Evolutionary conservation across 352 stramenopile genomes (phyloP).

Genomic region (Globisporangium cylindrosporum): DNA sequence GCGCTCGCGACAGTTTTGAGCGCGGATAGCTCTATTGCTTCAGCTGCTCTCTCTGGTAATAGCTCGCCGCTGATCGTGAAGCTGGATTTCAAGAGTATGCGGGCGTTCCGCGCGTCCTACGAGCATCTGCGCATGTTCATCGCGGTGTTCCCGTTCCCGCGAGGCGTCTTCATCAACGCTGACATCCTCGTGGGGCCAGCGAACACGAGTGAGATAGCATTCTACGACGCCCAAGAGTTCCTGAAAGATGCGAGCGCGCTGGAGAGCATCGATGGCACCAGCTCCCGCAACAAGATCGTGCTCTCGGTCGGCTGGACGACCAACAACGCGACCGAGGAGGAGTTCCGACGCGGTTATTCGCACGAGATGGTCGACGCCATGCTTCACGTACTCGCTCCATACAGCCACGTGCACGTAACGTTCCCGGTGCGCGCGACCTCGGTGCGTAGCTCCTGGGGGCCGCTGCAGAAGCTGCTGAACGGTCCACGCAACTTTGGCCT

Average conservation of each 20-base stretch:
- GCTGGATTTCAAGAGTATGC: conserved; percentile 66
- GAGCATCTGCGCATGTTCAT: conserved; percentile 38
- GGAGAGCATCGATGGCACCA: conserved; percentile 19
- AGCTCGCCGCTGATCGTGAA: conserved; percentile 54
- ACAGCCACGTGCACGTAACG: conserved; percentile 47
- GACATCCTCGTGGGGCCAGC: conserved; percentile 62
- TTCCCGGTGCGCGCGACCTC: conserved; percentile 66
- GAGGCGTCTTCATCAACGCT: conserved; percentile 63
- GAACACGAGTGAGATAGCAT: conserved; percentile 26
- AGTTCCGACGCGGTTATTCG: conserved; percentile 50
- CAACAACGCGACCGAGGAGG: conserved; percentile 47
- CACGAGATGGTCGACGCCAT: conserved; percentile 57
- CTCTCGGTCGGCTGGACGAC: conserved; percentile 75
- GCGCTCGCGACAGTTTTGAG: conserved; percentile 13
- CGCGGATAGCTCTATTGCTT: background rate
- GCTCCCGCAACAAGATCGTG: conserved; percentile 48
- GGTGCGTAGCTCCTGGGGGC: conserved; percentile 50
- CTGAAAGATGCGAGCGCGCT: conserved; percentile 39
- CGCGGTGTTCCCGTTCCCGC: conserved; percentile 40
- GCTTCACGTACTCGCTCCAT: conserved; percentile 41
- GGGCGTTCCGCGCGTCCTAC: conserved; percentile 36
- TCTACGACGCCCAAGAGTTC: conserved; percentile 44
- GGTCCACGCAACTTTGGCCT: conserved; percentile 43
- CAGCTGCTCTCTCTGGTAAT: background rate
- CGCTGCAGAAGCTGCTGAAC: conserved; percentile 39